Conservation (phyloP, 345 rosid species). For the rapeseed (Brassica napus) region DNA sequence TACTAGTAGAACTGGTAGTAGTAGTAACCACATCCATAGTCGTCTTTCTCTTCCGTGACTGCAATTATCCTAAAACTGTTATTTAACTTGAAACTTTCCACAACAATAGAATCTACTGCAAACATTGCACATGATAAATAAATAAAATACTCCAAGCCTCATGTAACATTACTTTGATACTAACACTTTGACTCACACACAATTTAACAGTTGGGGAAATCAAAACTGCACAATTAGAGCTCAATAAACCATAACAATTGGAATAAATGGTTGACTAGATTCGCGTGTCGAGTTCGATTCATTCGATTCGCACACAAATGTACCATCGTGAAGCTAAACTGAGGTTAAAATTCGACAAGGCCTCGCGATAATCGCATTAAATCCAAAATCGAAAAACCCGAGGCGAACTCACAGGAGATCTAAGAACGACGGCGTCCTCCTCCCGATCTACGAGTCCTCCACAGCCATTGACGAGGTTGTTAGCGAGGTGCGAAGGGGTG, state of each 20-base stretch:
- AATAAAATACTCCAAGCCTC: not conserved
- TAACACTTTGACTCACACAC: not conserved
- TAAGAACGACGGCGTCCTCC: constrained; percentile 54
- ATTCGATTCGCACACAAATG: constrained; percentile 16
- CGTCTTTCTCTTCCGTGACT: constrained; percentile 64
- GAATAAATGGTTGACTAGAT: not conserved
- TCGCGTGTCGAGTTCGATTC: not conserved
- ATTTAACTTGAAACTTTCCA: constrained; percentile 7
- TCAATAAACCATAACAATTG: not conserved
- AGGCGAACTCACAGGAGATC: constrained; percentile 71
- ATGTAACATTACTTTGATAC: not conserved
- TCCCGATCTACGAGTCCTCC: constrained; percentile 53
- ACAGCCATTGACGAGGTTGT: constrained; percentile 2
- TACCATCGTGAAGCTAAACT: constrained; percentile 31
- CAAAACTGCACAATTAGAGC: no score
- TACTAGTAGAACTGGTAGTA: constrained; percentile 40
- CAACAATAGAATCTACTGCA: not conserved
- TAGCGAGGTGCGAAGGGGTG: constrained; percentile 36
- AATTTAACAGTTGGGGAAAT: no score
- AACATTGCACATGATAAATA: not conserved
- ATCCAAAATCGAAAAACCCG: not conserved
- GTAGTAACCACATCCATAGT: constrained; percentile 44
- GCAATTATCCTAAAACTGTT: constrained; percentile 33
- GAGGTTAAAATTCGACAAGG: no score
- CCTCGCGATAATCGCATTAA: not conserved